phyloP scores from a whole-genome alignment of 768 basidiomycete species.

The Russula emetica region DNA sequence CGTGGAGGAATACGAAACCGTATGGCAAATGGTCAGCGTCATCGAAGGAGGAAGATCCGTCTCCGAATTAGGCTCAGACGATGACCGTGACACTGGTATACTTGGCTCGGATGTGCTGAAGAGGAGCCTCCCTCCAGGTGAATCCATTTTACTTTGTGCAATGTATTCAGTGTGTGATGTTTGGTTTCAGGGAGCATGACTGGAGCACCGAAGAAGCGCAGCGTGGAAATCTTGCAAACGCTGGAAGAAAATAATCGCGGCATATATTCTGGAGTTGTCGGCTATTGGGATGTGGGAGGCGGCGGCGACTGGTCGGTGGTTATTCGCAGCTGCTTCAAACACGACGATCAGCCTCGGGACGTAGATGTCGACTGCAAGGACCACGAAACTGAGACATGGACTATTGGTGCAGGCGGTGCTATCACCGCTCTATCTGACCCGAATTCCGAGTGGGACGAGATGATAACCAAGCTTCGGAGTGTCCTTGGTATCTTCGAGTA shows the following conservation, averaged over 20 bases:
- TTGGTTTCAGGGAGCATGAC: constrained; percentile 81
- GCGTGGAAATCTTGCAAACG: constrained; percentile 80
- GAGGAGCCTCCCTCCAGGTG: constrained; percentile 82
- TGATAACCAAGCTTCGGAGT: constrained; percentile 79
- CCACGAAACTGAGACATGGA: constrained; percentile 53
- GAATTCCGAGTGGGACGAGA: constrained; percentile 91
- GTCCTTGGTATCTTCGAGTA: constrained; percentile 60
- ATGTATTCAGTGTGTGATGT: constrained; percentile 6
- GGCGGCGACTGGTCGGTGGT: constrained; percentile 90
- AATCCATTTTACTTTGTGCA: constrained; percentile 19
- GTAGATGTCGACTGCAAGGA: constrained; percentile 7
- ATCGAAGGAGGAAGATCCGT: constrained; percentile 59
- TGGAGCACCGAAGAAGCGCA: constrained; percentile 92
- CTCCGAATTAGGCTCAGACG: constrained; percentile 27
- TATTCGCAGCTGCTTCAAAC: constrained; percentile 88
- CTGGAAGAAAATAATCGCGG: constrained; percentile 71
- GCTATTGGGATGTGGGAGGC: constrained; percentile 88
- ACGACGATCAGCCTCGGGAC: constrained; percentile 39
- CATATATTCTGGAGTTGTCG: constrained; percentile 89
- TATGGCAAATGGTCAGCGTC: constrained; percentile 94
- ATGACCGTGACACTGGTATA: constrained; percentile 36
- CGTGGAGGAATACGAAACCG: constrained; percentile 89
- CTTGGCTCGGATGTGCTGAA: constrained; percentile 77
- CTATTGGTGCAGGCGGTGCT: constrained; percentile 89
- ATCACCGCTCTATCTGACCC: constrained; percentile 90